Conservation (phyloP, 768 basidiomycete species). For the Polyporus arcularius region DNA sequence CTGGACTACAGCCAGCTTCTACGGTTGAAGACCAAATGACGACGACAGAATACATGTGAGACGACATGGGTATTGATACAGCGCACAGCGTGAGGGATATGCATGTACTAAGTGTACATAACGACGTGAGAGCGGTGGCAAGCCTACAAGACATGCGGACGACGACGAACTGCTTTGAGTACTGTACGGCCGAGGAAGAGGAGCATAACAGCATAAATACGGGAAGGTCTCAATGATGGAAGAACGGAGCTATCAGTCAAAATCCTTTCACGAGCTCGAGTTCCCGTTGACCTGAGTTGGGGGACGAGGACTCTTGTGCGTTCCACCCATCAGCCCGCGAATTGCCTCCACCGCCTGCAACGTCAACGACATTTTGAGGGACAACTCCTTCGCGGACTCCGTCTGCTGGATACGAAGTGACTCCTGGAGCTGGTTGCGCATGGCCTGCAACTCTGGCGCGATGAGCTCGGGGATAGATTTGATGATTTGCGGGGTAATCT, state of each 20-base stretch:
- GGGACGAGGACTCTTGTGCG: neutral
- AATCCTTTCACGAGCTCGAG: neutral
- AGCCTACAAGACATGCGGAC: no score
- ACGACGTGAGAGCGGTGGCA: no score
- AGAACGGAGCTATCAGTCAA: no score
- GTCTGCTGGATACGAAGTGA: constrained; percentile 6
- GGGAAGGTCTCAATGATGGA: no score
- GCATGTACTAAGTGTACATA: no score
- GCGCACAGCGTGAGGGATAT: no score
- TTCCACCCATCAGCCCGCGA: constrained; percentile 2
- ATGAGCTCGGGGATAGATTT: constrained; percentile 9
- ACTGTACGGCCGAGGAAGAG: no score
- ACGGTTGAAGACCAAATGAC: neutral
- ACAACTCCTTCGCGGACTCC: constrained; percentile 5
- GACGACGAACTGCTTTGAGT: no score
- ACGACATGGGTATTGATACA: neutral
- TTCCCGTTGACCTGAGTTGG: neutral
- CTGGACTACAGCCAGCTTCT: constrained; percentile 1
- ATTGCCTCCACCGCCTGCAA: constrained; percentile 8
- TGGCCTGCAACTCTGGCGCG: constrained; percentile 1
- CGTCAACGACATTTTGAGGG: constrained; percentile 4
- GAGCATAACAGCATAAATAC: no score
- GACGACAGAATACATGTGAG: neutral
- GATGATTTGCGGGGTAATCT: constrained; percentile 6
- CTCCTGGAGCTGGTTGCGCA: constrained; percentile 10